Conservation (phyloP, 176 grass and related monocot species). For the Cocos nucifera region DNA sequence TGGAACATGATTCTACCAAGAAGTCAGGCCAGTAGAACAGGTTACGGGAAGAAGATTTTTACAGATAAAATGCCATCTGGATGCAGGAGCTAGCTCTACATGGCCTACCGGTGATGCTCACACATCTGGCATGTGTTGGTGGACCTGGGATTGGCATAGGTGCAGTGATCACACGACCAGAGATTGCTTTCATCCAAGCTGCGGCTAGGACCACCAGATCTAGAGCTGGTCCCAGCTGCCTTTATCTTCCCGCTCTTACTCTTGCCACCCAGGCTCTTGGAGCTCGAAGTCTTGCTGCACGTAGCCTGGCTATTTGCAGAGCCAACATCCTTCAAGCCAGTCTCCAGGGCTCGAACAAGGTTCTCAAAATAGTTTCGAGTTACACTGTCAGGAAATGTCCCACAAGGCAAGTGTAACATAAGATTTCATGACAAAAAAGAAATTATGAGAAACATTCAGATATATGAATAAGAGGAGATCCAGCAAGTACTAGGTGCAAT, state of each 20-base stretch:
- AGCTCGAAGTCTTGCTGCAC: conserved; percentile 59
- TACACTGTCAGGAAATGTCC: conserved; percentile 35
- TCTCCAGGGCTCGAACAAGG: conserved; percentile 87
- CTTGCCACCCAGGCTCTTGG: conserved; percentile 59
- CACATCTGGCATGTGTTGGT: conserved; percentile 64
- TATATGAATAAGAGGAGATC: no score
- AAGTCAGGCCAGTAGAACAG: background rate
- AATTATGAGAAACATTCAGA: background rate
- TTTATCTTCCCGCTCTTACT: conserved; percentile 68
- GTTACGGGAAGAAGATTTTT: background rate
- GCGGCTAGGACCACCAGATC: conserved; percentile 41
- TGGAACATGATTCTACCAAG: background rate
- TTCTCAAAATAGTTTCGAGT: conserved; percentile 99
- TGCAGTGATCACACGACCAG: conserved; percentile 88
- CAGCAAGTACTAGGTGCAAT: no score
- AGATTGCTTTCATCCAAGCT: conserved; percentile 56
- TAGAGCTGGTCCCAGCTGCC: conserved; percentile 31
- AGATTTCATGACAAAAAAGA: background rate
- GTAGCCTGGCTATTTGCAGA: conserved; percentile 61
- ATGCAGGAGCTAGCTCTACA: background rate
- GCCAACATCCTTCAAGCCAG: conserved; percentile 89
- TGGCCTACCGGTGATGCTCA: conserved; percentile 33
- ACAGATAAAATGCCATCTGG: background rate
- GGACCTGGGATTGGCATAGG: conserved; percentile 57
- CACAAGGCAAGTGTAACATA: background rate